phyloP scores from a whole-genome alignment of 2,329 filamentous ascomycete genomes.

The Keithomyces neogunnii region DNA sequence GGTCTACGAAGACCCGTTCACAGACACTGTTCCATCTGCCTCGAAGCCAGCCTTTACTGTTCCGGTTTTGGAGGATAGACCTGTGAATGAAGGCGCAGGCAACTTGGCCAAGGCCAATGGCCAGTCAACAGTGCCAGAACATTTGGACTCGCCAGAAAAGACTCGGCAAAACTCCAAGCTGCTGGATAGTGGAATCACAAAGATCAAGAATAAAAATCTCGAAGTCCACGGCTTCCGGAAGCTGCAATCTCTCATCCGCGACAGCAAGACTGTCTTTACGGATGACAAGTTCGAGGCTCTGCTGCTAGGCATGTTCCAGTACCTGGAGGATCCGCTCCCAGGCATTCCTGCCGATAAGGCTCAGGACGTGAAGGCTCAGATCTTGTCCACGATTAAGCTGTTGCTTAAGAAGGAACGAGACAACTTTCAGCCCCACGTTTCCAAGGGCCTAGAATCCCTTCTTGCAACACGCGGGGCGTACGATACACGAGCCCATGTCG shows the following conservation, averaged over 20 bases:
- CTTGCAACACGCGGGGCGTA: constrained; percentile 57
- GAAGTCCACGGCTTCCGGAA: constrained; percentile 77
- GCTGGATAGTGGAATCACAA: constrained; percentile 65
- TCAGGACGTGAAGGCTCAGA: constrained; percentile 66
- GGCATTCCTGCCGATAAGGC: constrained; percentile 54
- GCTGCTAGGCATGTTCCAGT: constrained; percentile 60
- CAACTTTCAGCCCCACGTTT: constrained; percentile 58
- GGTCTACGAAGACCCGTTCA: constrained; percentile 57
- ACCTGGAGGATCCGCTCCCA: constrained; percentile 53
- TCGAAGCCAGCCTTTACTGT: constrained; percentile 36
- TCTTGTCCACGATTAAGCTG: constrained; percentile 64
- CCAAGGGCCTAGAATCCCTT: constrained; percentile 58
- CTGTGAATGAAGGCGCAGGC: constrained; percentile 47
- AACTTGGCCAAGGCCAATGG: constrained; percentile 19
- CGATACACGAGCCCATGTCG: constrained; percentile 62
- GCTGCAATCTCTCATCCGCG: constrained; percentile 64
- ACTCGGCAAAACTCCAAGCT: constrained; percentile 51
- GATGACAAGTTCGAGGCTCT: constrained; percentile 63
- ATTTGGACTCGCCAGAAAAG: constrained; percentile 35
- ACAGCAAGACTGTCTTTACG: constrained; percentile 53
- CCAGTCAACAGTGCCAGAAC: constrained; percentile 13
- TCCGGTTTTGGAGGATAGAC: constrained; percentile 50
- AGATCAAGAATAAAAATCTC: constrained; percentile 62
- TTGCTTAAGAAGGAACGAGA: constrained; percentile 60
- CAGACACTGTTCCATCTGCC: constrained; percentile 33